Evolutionary conservation across 257 asterid genomes (phyloP), one percentile per base, ranked within the genome.

Genomic region (Knoxia roxburghii): DNA sequence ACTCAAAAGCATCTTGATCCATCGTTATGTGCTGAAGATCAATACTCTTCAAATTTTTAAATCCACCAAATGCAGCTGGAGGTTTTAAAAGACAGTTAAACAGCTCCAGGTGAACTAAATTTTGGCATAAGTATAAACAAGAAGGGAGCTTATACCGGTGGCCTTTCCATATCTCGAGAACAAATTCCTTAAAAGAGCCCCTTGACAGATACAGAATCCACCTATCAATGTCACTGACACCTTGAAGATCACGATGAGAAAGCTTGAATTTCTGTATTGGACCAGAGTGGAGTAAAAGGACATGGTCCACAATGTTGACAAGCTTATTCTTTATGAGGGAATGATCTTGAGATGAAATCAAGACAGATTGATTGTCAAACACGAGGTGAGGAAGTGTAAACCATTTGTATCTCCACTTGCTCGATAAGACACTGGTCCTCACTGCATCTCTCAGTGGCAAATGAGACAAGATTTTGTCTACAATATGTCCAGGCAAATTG

Each of bases 161-260:
- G n/a, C 97, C 97, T 77, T 90, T 90, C 97, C 99, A 93, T 72
- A 90, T 88, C 77, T 90, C 99, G 69, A 93, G 97, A 65, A 88
- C 76, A 65, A 93, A 86, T 74, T 93, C 97, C 73, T 78, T 84
- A 21, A 93, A 80, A 32, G 85, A 68, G 43, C 89, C 89, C 71
- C 99, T 84, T 61, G 99, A 93, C 20, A 93, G 77, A 83, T 79
- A 93, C n/a, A 93, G 88, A 70, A 93, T 84, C 97, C 99, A 93
- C 72, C 91, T 73, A 76, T 93, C 96, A 52, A 93, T 90, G 69
- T 93, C 99, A 30, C 85, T 73, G 26, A 85, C 91, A 14, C 97
- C 96, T 84, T 90, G 97, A 74, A 93, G 94, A 75, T 93, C 97
- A 39, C 95, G 90, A 64, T 90, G 90, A 68, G 99, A 93, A 71